A percentile compares a stretch with the other conserved stretches of the same genome.
Evolutionary conservation across 2,329 filamentous ascomycete genomes (phyloP).

Genomic region (Nigrospora oryzae): DNA sequence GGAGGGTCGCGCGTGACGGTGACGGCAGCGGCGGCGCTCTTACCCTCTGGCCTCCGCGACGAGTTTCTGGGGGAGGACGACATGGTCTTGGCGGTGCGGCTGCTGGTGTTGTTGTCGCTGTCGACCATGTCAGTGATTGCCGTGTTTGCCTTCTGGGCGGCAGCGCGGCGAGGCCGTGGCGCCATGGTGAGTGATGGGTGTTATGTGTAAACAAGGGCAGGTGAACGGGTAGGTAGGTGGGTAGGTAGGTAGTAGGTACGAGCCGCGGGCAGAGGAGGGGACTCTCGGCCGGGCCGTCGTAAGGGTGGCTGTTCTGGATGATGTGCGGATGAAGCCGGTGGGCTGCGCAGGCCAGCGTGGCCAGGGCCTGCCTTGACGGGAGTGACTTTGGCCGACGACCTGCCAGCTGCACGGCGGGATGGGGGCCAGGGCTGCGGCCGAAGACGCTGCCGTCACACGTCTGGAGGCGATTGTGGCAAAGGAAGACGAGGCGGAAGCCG

Average conservation of each 20-base stretch:
- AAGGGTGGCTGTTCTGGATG: too few relatives aligned
- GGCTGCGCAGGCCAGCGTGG: too few relatives aligned
- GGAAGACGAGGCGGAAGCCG: neutral
- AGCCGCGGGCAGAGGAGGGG: too few relatives aligned
- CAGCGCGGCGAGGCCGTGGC: slow-evolving; percentile 29
- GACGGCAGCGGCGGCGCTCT: slow-evolving; percentile 30
- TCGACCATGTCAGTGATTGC: slow-evolving; percentile 43
- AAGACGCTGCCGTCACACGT: slow-evolving; percentile 1
- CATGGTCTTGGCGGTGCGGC: slow-evolving; percentile 33
- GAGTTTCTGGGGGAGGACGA: slow-evolving; percentile 31
- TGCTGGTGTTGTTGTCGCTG: slow-evolving; percentile 30
- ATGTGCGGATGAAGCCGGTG: too few relatives aligned
- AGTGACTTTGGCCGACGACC: too few relatives aligned
- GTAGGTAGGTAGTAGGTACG: neutral
- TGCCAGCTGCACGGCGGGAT: too few relatives aligned
- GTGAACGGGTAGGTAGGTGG: neutral
- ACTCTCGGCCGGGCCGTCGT: too few relatives aligned
- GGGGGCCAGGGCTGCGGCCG: neutral
- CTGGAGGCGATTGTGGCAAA: neutral
- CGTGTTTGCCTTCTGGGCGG: slow-evolving; percentile 33
- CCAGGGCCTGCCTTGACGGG: too few relatives aligned
- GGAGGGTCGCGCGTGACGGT: slow-evolving; percentile 34
- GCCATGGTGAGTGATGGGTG: slow-evolving; percentile 12
- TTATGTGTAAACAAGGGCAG: neutral
- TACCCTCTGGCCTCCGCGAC: slow-evolving; percentile 41